These are phyloP conservation scores for Zygotorulaspora chibaensis DNA, from an alignment of 805 yeast genomes.

Conservation along the genomic window DNA sequence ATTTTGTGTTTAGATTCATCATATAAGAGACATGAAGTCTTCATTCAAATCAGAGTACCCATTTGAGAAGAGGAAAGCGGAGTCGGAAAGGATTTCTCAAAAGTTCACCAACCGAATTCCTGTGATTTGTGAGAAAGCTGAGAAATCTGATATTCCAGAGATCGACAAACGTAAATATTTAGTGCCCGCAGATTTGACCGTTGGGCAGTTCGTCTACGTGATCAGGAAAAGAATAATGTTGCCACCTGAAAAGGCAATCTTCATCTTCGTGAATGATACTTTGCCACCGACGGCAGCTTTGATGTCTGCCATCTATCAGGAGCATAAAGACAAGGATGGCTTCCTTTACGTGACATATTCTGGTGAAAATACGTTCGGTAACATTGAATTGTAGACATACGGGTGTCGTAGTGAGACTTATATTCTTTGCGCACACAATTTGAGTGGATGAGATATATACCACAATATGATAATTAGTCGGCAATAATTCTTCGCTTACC, in stretches of 20 bases:
- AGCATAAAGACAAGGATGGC: conserved; percentile 97
- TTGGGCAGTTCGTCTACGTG: conserved; percentile 97
- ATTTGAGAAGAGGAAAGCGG: conserved; percentile 92
- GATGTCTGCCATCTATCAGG: conserved; percentile 91
- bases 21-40: conserved; percentile 28
- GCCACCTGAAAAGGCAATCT: conserved; percentile 96
- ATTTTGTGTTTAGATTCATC: no score
- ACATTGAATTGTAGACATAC: not conserved
- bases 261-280: conserved; percentile 93
- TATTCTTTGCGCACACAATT: not conserved
- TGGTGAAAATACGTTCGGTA: conserved; percentile 96
- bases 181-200: conserved; percentile 93
- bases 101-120: conserved; percentile 92
- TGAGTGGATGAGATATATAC: not conserved
- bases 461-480: not conserved
- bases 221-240: conserved; percentile 93
- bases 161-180: conserved; percentile 96
- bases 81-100: conserved; percentile 83
- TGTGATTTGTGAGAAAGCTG: conserved; percentile 94
- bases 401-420: conserved; percentile 1
- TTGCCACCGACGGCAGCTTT: conserved; percentile 97
- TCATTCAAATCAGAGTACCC: conserved; percentile 64
- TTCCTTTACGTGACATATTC: conserved; percentile 93
- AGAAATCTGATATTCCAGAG: conserved; percentile 91
- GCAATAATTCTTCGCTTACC: not conserved